These are phyloP conservation scores for Mangifera indica DNA, from an alignment of 345 rosid species.

Conservation along the genomic window DNA sequence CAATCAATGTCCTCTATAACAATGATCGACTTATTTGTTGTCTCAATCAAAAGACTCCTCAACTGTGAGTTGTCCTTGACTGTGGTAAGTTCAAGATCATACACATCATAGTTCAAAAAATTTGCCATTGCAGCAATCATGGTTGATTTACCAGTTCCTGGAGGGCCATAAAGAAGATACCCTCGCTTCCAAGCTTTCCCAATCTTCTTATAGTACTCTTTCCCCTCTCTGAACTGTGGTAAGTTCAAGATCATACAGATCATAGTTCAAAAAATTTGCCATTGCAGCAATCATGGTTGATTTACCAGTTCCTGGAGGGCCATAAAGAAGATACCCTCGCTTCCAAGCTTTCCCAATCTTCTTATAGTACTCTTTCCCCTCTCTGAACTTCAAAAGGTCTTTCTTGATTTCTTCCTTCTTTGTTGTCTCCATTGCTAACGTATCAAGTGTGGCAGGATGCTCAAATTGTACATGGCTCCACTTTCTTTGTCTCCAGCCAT, in stretches of 20 bases:
- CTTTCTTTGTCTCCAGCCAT: slow-evolving; percentile 1
- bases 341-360: no score
- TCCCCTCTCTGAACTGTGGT: no score
- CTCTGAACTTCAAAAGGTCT: slow-evolving; percentile 25
- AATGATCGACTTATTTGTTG: slow-evolving; percentile 9
- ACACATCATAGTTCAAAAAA: slow-evolving; percentile 19
- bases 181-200: slow-evolving; percentile 19
- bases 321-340: no score
- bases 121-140: slow-evolving; percentile 21
- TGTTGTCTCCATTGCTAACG: slow-evolving; percentile 55
- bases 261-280: no score
- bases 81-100: slow-evolving; percentile 17
- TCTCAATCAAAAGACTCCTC: slow-evolving; percentile 16
- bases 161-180: slow-evolving; percentile 17
- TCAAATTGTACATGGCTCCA: slow-evolving; percentile 24
- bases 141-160: slow-evolving; percentile 18
- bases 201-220: slow-evolving; percentile 3
- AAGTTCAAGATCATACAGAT: no score
- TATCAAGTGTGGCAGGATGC: slow-evolving; percentile 56
- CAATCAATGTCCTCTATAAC: slow-evolving; percentile 26
- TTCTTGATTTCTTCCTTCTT: slow-evolving; percentile 46
- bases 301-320: no score
- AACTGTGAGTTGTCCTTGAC: slow-evolving; percentile 13
- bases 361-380: no score
- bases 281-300: no score